Conservation (phyloP, 2,329 filamentous ascomycete species). For the Fusarium euwallaceae region DNA sequence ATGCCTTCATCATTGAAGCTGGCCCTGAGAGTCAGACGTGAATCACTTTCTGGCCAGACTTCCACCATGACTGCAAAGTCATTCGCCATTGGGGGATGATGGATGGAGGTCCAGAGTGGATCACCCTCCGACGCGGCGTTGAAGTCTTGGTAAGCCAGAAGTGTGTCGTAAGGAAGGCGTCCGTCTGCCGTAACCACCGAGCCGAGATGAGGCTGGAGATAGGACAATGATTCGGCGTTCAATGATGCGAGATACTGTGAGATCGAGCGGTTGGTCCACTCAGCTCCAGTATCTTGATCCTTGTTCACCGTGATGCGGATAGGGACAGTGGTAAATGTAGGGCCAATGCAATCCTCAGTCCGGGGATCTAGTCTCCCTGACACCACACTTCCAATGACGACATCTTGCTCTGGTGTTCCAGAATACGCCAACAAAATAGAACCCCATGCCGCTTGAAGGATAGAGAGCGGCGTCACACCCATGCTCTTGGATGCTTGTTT, state of each 20-base stretch:
- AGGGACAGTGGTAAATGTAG: conserved; percentile 9
- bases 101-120: not conserved
- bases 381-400: conserved; percentile 9
- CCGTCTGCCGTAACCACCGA: conserved; percentile 5
- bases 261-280: conserved; percentile 1
- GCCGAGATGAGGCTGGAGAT: conserved; percentile 9
- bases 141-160: conserved; percentile 13
- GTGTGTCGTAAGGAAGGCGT: conserved; percentile 9
- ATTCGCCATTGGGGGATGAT: conserved; percentile 9
- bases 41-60: conserved; percentile 8
- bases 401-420: conserved; percentile 6
- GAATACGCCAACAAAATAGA: conserved; percentile 8
- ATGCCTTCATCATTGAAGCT: conserved; percentile 3
- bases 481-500: conserved; percentile 1
- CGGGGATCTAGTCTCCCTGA: conserved; percentile 8
- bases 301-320: not conserved
- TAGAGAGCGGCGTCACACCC: conserved; percentile 5
- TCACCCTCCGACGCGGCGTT: not conserved
- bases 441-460: conserved; percentile 12
- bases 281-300: too few relatives aligned
- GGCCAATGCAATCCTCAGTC: conserved; percentile 7
- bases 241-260: not conserved
- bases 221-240: not conserved
- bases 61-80: conserved; percentile 15
- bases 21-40: not conserved